Percentiles rank a stretch among this genome's conserved stretches.
These are phyloP conservation scores for Neofusicoccum laricinum DNA, from an alignment of 2,329 filamentous ascomycete species.

Conservation along the genomic window DNA sequence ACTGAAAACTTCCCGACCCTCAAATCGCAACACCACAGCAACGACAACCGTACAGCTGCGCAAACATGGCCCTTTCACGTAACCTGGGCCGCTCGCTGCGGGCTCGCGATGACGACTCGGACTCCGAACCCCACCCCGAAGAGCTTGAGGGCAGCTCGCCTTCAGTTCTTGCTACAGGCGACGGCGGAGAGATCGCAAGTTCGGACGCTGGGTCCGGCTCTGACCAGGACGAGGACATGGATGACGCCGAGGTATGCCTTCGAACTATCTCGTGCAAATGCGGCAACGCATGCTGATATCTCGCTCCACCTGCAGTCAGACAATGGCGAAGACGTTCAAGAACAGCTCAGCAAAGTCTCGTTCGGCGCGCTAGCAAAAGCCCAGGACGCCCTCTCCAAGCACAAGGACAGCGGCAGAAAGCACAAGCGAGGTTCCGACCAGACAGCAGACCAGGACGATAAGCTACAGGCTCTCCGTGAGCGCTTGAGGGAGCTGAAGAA, in stretches of 20 bases:
- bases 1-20: constrained; percentile 6
- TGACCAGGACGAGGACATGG: constrained; percentile 28
- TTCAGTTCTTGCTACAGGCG: constrained; percentile 39
- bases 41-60: neutral
- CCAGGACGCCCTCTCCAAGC: constrained; percentile 62
- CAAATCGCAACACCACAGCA: neutral
- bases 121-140: constrained; percentile 38
- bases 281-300: neutral
- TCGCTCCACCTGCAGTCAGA: constrained; percentile 28
- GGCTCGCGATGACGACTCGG: constrained; percentile 33
- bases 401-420: constrained; percentile 33
- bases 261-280: too few species aligned
- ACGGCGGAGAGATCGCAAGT: constrained; percentile 28
- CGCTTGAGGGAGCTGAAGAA: constrained; percentile 44
- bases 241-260: constrained; percentile 26
- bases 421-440: constrained; percentile 42
- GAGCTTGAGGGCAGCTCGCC: constrained; percentile 39
- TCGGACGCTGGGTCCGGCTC: constrained; percentile 34
- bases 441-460: constrained; percentile 41
- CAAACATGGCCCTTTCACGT: constrained; percentile 32
- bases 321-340: constrained; percentile 41
- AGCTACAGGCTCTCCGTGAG: constrained; percentile 45
- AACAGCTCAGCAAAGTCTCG: constrained; percentile 62
- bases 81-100: constrained; percentile 36
- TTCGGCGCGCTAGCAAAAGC: constrained; percentile 90